These are phyloP conservation scores for Triticum turgidum DNA, from an alignment of 176 grass and related monocot genomes.

Conservation along the genomic window DNA sequence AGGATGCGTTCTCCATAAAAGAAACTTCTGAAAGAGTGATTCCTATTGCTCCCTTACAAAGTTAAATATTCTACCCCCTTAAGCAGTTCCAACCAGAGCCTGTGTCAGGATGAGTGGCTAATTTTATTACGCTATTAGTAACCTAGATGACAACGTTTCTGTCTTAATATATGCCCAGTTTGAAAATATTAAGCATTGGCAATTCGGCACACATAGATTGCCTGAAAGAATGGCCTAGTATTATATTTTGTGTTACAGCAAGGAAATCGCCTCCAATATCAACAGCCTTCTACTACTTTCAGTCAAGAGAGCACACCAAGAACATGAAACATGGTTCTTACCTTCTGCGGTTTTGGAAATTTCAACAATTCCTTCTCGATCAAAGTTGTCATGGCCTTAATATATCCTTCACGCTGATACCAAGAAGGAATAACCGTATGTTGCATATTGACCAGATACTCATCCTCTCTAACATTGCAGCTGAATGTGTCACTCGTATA, in stretches of 20 bases:
- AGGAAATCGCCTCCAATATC: constrained; percentile 1
- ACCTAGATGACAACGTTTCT: neutral
- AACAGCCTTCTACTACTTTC: neutral
- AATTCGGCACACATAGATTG: constrained; percentile 9
- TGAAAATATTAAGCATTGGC: constrained; percentile 5
- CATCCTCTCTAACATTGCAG: constrained; percentile 78
- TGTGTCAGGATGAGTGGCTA: neutral
- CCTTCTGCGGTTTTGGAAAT: constrained; percentile 75
- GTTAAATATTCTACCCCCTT: constrained; percentile 12
- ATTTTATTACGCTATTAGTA: neutral
- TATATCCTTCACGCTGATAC: constrained; percentile 99
- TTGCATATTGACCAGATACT: constrained; percentile 99
- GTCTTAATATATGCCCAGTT: neutral
- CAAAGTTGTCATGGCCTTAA: constrained; percentile 94
- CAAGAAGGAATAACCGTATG: constrained; percentile 99
- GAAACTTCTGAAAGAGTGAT: neutral
- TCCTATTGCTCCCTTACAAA: too few relatives aligned
- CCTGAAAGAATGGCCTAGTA: neutral
- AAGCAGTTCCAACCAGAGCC: neutral
- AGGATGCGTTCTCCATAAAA: neutral
- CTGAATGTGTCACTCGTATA: neutral
- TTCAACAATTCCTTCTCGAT: constrained; percentile 84
- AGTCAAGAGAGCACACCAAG: constrained; percentile 1
- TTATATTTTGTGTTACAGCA: constrained; percentile 6
- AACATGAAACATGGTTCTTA: constrained; percentile 28